Percentiles rank a stretch among this genome's conserved stretches.
These are phyloP conservation scores for Ganoderma lingzhi DNA, from an alignment of 1,284 basidiomycete species.

Conservation along the genomic window DNA sequence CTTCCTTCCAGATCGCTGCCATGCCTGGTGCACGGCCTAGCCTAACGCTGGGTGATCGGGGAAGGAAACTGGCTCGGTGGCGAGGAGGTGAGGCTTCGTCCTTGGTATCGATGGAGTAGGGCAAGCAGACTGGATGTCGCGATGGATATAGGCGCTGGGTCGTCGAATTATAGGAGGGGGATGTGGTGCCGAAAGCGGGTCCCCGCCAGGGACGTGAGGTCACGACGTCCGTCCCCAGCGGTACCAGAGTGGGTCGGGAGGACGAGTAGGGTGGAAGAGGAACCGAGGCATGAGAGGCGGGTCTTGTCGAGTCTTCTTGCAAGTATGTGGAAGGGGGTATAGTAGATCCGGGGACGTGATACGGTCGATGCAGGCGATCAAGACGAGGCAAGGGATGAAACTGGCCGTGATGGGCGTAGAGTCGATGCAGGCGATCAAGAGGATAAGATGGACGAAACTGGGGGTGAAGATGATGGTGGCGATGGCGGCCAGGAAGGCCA, in stretches of 20 bases:
- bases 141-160: not conserved
- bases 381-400: not conserved
- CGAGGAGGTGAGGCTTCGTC: not conserved
- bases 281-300: not conserved
- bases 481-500: not conserved
- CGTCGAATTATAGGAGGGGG: slow-evolving; percentile 6
- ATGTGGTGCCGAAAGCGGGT: not conserved
- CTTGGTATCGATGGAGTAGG: not conserved
- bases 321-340: not conserved
- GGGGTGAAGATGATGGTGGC: not conserved
- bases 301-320: not conserved
- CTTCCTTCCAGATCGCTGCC: not conserved
- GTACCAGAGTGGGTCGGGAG: not conserved
- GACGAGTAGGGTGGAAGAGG: not conserved
- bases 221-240: not conserved
- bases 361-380: not conserved
- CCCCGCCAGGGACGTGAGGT: not conserved
- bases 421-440: not conserved
- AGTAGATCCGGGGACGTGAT: not conserved
- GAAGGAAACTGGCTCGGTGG: not conserved
- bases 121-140: not conserved
- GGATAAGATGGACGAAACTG: not conserved
- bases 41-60: slow-evolving; percentile 6
- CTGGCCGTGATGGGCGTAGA: too few relatives aligned
- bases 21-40: not conserved